These are phyloP conservation scores for Pestalotiopsis sp. DNA, from an alignment of 2,329 filamentous ascomycete genomes.

Conservation along the genomic window DNA sequence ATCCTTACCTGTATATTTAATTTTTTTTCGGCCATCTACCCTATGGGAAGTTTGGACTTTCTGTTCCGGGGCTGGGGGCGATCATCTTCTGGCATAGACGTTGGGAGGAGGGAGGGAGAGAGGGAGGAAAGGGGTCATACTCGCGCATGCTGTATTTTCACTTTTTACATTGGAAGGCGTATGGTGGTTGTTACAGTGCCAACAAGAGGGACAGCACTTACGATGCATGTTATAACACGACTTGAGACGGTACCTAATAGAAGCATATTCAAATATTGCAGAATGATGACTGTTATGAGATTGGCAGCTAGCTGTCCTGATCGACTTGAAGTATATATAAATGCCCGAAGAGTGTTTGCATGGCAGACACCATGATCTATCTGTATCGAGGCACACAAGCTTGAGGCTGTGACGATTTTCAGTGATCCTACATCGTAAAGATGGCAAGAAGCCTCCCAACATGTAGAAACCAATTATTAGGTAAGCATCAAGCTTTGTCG, in stretches of 20 bases:
- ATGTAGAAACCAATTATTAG: not conserved
- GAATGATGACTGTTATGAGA: not conserved
- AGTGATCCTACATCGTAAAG: too few species aligned
- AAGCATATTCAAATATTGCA: not conserved
- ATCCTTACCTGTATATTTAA: conserved; percentile 6
- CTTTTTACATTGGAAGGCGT: conserved; percentile 3
- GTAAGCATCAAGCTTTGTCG: not conserved
- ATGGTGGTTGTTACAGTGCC: conserved; percentile 7
- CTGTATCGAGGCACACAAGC: too few species aligned
- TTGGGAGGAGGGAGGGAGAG: not conserved
- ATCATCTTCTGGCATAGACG: conserved; percentile 3
- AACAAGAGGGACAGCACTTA: conserved; percentile 3
- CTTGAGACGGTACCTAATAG: conserved; percentile 7
- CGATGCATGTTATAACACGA: conserved; percentile 7
- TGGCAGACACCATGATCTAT: too few species aligned
- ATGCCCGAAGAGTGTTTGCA: too few species aligned
- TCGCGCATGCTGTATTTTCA: not conserved
- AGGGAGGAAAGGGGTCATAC: not conserved
- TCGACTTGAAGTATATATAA: too few species aligned
- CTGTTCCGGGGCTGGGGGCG: not conserved
- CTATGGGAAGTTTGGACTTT: not conserved
- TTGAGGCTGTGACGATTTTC: too few species aligned
- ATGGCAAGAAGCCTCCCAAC: too few species aligned
- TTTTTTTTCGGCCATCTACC: not conserved
- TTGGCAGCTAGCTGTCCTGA: too few species aligned